Evolutionary conservation across 2,329 filamentous ascomycete species (phyloP).

Genomic region (Fusarium sp.): DNA sequence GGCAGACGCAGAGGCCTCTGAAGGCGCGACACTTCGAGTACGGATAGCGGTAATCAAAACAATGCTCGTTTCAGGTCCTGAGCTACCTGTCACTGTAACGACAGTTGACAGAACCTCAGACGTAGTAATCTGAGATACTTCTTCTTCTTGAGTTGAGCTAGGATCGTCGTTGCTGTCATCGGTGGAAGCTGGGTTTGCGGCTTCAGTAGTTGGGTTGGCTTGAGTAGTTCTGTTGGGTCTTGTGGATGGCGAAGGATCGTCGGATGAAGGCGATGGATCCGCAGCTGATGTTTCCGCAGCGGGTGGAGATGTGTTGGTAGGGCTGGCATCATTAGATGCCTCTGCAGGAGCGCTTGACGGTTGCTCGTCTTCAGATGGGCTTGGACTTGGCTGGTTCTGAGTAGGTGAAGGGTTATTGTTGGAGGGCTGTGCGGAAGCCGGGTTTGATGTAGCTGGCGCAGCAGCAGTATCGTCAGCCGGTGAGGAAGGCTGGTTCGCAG

Average conservation of each 20-base stretch:
- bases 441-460: conserved; percentile 12
- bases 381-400: conserved; percentile 12
- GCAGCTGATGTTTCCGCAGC: conserved; percentile 11
- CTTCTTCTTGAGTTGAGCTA: conserved; percentile 21
- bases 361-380: conserved; percentile 2
- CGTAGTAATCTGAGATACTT: conserved; percentile 22
- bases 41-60: conserved; percentile 46
- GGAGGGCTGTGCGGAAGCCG: conserved; percentile 15
- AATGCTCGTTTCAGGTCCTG: conserved; percentile 38
- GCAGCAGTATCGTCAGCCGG: conserved; percentile 6
- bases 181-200: conserved; percentile 18
- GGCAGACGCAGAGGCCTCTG: conserved; percentile 33
- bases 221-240: conserved; percentile 4
- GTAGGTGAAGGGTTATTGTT: conserved; percentile 15
- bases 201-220: conserved; percentile 26
- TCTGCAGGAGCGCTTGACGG: conserved; percentile 14
- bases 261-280: conserved; percentile 20
- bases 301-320: conserved; percentile 13
- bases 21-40: conserved; percentile 25
- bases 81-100: conserved; percentile 42
- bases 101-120: conserved; percentile 37
- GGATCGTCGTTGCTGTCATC: conserved; percentile 19
- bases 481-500: conserved; percentile 18
- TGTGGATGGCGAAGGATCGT: conserved; percentile 9
- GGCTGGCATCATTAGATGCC: conserved; percentile 17